Percentiles rank a stretch among this genome's conserved stretches.
These are phyloP conservation scores for Euphorbia celastroides DNA, from an alignment of 441 rosid genomes.

Conservation along the genomic window DNA sequence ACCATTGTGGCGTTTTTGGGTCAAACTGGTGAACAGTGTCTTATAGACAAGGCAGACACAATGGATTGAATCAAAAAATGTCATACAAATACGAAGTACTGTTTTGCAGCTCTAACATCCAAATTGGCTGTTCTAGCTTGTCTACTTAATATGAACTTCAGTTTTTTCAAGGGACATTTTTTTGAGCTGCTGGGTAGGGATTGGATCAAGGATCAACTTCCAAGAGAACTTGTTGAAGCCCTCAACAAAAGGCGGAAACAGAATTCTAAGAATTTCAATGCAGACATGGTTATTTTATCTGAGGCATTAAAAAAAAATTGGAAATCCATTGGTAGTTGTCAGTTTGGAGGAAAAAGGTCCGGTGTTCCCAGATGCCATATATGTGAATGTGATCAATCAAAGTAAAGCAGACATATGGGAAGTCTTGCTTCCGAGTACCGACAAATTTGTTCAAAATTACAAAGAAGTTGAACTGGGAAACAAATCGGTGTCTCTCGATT, in stretches of 20 bases:
- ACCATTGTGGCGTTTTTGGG: constrained; percentile 5
- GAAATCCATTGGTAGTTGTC: constrained; percentile 12
- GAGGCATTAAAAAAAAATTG: constrained; percentile 25
- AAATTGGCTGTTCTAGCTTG: constrained; percentile 34
- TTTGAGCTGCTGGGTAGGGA: constrained; percentile 16
- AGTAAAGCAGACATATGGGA: constrained; percentile 24
- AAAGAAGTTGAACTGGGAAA: not conserved
- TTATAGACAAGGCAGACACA: constrained; percentile 15
- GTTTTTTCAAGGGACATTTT: constrained; percentile 9
- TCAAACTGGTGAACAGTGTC: constrained; percentile 10
- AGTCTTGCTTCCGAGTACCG: constrained; percentile 23
- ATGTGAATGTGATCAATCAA: constrained; percentile 25
- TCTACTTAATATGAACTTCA: constrained; percentile 31
- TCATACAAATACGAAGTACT: constrained; percentile 5
- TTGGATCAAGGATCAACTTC: constrained; percentile 23
- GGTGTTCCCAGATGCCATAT: constrained; percentile 19
- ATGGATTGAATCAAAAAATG: constrained; percentile 29
- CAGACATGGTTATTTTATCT: constrained; percentile 15
- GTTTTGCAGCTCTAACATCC: constrained; percentile 24
- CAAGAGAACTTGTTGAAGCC: constrained; percentile 20
- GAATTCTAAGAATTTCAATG: not conserved
- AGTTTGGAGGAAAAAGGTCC: not conserved
- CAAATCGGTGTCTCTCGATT: not conserved
- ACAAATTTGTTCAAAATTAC: too few relatives aligned
- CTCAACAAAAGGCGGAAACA: constrained; percentile 10